Evolutionary conservation across 1,284 basidiomycete species (phyloP), one percentile per base, ranked within the genome.

Genomic region (Peniophora sp.): DNA sequence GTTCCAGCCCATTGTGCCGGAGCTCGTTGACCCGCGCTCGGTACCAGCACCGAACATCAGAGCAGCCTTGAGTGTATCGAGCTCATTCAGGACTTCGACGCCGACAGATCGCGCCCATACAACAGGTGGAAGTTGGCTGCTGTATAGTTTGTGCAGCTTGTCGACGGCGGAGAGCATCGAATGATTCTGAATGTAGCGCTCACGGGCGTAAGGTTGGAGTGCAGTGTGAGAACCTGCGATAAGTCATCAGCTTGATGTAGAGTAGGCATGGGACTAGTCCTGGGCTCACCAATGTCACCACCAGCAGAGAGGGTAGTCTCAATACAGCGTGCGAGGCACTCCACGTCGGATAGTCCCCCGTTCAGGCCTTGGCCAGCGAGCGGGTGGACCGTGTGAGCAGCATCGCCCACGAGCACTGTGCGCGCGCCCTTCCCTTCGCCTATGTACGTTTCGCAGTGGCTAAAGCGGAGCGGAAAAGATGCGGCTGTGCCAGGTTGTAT

Each of bases 311-410:
- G 60, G 0, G 84, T 75, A 5, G 70, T 60, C 24, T 81, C 68
- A 41, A 95, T 79, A 56, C 80, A 82, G 35, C 73, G 69, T 1
- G 81, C 72, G 18, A 96, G 76, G 49, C 78, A 77, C 59, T 85
- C 76, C 0, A 85, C 92, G 63, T 99, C 96, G 1, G 78, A 88
- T 15, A 99, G 71, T 17, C 96, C 97, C 60, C 96, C 73, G 65
- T 99, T 99, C 41, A 99, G 72, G 0, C 96, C 97, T 64, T 99
- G 97, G 1, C 97, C 97, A 0, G 95, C 96, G n/a, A 99, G 79
- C 0, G 97, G 97, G 62, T 99, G 97, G 3, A 93, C 78, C 0
- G 92, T 92, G 62, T 99, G 97, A 14, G 95, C 96, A 1, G 97
- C 95, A 67, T 99, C 97, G 3, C 97, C 97, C 1, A 99, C 82